These are phyloP conservation scores for Crithidia bombi DNA, from an alignment of 208 protist species.

Conservation along the genomic window DNA sequence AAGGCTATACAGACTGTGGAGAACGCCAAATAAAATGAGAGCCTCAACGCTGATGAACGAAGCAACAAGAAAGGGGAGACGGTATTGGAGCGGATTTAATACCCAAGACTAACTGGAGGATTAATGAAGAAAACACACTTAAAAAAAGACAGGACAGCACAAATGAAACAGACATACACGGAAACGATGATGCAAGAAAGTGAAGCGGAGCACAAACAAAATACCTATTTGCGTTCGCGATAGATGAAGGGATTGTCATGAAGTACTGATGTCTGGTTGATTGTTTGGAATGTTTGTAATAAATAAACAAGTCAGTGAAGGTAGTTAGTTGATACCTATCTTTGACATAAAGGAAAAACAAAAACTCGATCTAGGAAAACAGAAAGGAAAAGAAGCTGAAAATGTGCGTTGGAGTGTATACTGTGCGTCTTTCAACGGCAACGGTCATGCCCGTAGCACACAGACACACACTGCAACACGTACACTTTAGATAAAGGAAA, in stretches of 20 bases:
- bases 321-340: slow-evolving; percentile 12
- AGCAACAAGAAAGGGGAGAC: neutral
- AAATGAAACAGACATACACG: neutral
- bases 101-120: slow-evolving; percentile 1
- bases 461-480: too few relatives aligned
- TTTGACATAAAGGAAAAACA: slow-evolving; percentile 9
- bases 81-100: slow-evolving; percentile 15
- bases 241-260: too few relatives aligned
- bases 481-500: slow-evolving; percentile 8
- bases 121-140: neutral
- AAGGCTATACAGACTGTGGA: neutral
- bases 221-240: too few relatives aligned
- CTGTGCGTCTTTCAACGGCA: slow-evolving; percentile 7
- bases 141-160: neutral
- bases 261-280: too few relatives aligned
- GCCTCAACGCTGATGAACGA: neutral
- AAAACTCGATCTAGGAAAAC: neutral
- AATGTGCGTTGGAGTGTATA: neutral
- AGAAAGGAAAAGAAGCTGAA: neutral
- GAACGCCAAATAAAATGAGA: neutral
- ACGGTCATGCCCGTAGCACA: neutral
- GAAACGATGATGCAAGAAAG: neutral
- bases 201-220: slow-evolving; percentile 2
- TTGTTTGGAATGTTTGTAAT: neutral
- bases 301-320: neutral